Evolutionary conservation across 305 asterid genomes (phyloP).

Genomic region (Nicotiana rustica): DNA sequence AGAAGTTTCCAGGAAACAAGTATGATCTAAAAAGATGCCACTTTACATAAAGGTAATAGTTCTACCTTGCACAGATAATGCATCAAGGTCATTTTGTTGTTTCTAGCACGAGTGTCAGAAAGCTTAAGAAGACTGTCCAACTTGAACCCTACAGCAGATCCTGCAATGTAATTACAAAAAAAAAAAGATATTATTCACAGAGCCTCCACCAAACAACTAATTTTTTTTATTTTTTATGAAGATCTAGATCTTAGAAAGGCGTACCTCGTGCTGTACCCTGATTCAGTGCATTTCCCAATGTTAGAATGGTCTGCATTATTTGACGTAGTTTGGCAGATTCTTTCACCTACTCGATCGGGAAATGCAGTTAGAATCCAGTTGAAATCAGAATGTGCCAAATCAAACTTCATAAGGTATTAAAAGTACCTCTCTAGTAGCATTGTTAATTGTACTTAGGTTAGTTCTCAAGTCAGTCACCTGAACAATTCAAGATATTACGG

Average conservation of each 20-base stretch:
- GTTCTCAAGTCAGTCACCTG: slow-evolving; percentile 87
- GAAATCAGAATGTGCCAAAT: slow-evolving; percentile 30
- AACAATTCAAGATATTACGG: slow-evolving; percentile 43
- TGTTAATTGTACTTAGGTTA: slow-evolving; percentile 76
- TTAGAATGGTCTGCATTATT: slow-evolving; percentile 97
- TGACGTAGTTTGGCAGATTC: slow-evolving; percentile 87
- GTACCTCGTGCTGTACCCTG: slow-evolving; percentile 99
- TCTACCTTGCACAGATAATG: slow-evolving; percentile 96
- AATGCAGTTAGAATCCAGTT: slow-evolving; percentile 41
- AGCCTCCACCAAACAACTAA: not conserved
- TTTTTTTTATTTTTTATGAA: not conserved
- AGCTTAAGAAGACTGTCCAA: slow-evolving; percentile 98
- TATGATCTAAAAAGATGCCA: no score
- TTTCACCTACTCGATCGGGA: slow-evolving; percentile 70
- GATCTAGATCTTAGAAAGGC: slow-evolving; percentile 35
- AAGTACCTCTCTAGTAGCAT: slow-evolving; percentile 90
- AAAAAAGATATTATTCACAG: slow-evolving; percentile 34
- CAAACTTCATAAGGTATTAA: slow-evolving; percentile 37
- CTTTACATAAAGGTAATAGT: slow-evolving; percentile 23
- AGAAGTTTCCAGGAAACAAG: no score
- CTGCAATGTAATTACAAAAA: slow-evolving; percentile 54
- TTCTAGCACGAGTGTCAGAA: slow-evolving; percentile 98
- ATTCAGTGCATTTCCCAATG: slow-evolving; percentile 96
- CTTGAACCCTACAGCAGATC: slow-evolving; percentile 98
- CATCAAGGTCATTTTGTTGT: slow-evolving; percentile 98